Conservation (phyloP, 2,329 filamentous ascomycete species). For the Samsoniella hepiali region DNA sequence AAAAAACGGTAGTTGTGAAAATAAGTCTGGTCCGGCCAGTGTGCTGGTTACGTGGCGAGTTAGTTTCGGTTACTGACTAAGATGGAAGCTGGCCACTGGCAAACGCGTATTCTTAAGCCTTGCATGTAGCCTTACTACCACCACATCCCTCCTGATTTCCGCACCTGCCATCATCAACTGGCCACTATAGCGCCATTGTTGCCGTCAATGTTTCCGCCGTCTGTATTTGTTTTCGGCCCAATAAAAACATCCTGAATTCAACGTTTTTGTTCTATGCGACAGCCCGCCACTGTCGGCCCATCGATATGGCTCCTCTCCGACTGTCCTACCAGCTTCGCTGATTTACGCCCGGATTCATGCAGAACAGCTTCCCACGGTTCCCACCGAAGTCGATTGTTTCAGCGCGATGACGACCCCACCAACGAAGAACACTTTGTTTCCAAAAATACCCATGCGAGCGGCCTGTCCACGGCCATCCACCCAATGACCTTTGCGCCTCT, state of each 20-base stretch:
- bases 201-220: not conserved
- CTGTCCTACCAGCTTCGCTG: not conserved
- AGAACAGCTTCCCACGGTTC: not conserved
- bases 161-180: not conserved
- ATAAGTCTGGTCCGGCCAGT: not conserved
- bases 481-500: not conserved
- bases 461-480: not conserved
- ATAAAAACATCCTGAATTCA: not conserved
- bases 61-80: not conserved
- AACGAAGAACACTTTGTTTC: not conserved
- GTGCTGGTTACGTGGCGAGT: not conserved
- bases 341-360: conserved; percentile 2
- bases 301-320: not conserved
- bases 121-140: no score
- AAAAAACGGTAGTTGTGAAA: not conserved
- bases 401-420: not conserved
- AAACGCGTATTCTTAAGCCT: no score
- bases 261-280: not conserved
- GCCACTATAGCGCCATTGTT: not conserved
- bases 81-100: not conserved
- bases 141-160: not conserved
- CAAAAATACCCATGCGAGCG: not conserved
- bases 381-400: conserved; percentile 8
- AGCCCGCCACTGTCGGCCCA: conserved; percentile 8
- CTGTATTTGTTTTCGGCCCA: not conserved